Percentiles rank a stretch among this genome's conserved stretches.
These are phyloP conservation scores for Chrysanthemum seticuspe DNA, from an alignment of 129 eudicot species.

Conservation along the genomic window DNA sequence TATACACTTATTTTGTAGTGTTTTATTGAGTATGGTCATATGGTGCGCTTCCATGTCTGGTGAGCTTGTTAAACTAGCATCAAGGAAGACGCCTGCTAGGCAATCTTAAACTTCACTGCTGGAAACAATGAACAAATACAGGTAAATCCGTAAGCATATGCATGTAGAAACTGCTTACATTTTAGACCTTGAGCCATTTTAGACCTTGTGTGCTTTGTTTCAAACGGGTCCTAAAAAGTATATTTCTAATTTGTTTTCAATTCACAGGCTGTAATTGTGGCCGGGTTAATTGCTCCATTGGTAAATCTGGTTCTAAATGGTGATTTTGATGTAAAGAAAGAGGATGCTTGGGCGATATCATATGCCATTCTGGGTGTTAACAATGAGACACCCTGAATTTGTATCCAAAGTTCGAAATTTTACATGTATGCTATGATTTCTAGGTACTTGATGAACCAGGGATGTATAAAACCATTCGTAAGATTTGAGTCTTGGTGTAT, in stretches of 20 bases:
- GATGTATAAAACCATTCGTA: slow-evolving; percentile 66
- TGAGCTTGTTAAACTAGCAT: slow-evolving; percentile 66
- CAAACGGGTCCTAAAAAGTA: not conserved
- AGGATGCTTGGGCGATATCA: slow-evolving; percentile 81
- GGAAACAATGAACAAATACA: slow-evolving; percentile 73
- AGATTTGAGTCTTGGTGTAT: too few relatives aligned
- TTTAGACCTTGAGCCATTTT: not conserved
- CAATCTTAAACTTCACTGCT: slow-evolving; percentile 77
- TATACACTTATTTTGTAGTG: slow-evolving; percentile 25
- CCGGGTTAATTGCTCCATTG: slow-evolving; percentile 53
- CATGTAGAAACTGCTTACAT: not conserved
- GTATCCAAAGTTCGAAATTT: not conserved
- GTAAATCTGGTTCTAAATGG: slow-evolving; percentile 59
- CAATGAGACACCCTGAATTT: slow-evolving; percentile 37
- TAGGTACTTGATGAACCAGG: slow-evolving; percentile 59
- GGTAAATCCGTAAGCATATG: slow-evolving; percentile 29
- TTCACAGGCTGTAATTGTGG: slow-evolving; percentile 62
- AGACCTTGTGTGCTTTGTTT: not conserved
- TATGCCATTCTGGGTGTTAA: slow-evolving; percentile 74
- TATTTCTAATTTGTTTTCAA: not conserved
- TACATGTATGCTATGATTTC: not conserved
- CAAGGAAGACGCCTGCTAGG: slow-evolving; percentile 78
- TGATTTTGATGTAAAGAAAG: slow-evolving; percentile 73
- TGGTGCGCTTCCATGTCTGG: slow-evolving; percentile 54
- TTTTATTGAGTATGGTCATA: slow-evolving; percentile 50